Conservation (phyloP, 345 rosid species). For the Schrenkiella parvula region DNA sequence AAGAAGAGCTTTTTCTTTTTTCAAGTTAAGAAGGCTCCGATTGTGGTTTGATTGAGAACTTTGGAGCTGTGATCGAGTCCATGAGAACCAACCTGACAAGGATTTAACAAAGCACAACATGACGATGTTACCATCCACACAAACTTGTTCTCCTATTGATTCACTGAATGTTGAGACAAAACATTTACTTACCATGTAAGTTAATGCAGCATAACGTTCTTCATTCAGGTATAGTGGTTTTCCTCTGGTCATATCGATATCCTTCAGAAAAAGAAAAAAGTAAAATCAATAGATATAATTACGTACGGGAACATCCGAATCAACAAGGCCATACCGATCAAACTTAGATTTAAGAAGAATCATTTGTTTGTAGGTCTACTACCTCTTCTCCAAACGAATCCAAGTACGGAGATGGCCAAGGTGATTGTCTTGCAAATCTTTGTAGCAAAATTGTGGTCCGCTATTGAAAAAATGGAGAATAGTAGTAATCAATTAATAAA, state of each 20-base stretch:
- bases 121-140: not conserved
- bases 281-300: not conserved
- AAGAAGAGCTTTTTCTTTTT: not conserved
- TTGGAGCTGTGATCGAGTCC: slow-evolving; percentile 78
- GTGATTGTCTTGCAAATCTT: slow-evolving; percentile 75
- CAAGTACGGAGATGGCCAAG: slow-evolving; percentile 94
- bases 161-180: not conserved
- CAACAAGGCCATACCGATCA: not conserved
- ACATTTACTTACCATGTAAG: slow-evolving; percentile 59
- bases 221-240: slow-evolving; percentile 86
- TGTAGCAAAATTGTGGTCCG: slow-evolving; percentile 76
- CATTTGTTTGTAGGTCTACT: not conserved
- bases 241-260: slow-evolving; percentile 66
- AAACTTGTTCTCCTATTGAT: not conserved
- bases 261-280: slow-evolving; percentile 51
- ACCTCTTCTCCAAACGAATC: slow-evolving; percentile 99
- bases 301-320: not conserved
- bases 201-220: slow-evolving; percentile 91
- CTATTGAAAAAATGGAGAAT: slow-evolving; percentile 33
- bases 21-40: slow-evolving; percentile 48
- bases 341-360: not conserved
- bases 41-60: slow-evolving; percentile 72
- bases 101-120: not conserved
- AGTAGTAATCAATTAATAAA: not conserved
- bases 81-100: slow-evolving; percentile 86